These are phyloP conservation scores for Stagonosporopsis cucurbitacearum DNA, from an alignment of 2,329 filamentous ascomycete species.

Conservation along the genomic window DNA sequence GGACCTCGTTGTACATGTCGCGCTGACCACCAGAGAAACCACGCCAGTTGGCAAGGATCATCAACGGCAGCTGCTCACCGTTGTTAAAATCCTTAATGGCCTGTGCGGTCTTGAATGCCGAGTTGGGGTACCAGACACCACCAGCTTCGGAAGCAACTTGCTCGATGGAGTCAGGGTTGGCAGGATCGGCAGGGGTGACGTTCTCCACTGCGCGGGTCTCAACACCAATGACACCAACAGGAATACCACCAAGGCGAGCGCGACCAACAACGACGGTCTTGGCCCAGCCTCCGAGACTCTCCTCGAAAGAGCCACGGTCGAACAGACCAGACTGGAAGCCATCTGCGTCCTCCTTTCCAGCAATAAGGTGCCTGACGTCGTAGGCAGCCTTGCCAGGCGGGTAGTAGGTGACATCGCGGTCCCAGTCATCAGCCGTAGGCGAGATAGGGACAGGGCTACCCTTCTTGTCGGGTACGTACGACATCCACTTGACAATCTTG, in stretches of 20 bases:
- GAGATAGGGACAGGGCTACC: constrained; percentile 91
- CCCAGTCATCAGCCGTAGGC: constrained; percentile 84
- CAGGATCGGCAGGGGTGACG: constrained; percentile 92
- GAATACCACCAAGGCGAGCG: constrained; percentile 94
- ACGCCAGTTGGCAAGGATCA: constrained; percentile 99
- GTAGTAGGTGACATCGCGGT: constrained; percentile 85
- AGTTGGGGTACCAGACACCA: constrained; percentile 99
- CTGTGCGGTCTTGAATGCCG: constrained; percentile 98
- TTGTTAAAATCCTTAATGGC: constrained; percentile 99
- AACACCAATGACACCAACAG: constrained; percentile 96
- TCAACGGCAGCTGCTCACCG: constrained; percentile 94
- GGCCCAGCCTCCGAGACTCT: constrained; percentile 96
- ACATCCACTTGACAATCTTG: constrained; percentile 98
- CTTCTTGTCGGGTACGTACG: constrained; percentile 95
- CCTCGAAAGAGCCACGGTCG: constrained; percentile 95
- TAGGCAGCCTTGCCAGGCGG: constrained; percentile 84
- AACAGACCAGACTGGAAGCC: constrained; percentile 92
- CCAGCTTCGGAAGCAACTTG: constrained; percentile 93
- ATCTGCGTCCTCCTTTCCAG: constrained; percentile 81
- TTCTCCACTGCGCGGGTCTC: constrained; percentile 97
- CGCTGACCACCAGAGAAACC: constrained; percentile 99
- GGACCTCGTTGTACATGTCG: constrained; percentile 99
- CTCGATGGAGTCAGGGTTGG: constrained; percentile 98
- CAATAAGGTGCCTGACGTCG: constrained; percentile 93
- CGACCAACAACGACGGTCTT: constrained; percentile 95